These are phyloP conservation scores for Arthroderma sp. DNA, from an alignment of 2,329 filamentous ascomycete species.

Conservation along the genomic window DNA sequence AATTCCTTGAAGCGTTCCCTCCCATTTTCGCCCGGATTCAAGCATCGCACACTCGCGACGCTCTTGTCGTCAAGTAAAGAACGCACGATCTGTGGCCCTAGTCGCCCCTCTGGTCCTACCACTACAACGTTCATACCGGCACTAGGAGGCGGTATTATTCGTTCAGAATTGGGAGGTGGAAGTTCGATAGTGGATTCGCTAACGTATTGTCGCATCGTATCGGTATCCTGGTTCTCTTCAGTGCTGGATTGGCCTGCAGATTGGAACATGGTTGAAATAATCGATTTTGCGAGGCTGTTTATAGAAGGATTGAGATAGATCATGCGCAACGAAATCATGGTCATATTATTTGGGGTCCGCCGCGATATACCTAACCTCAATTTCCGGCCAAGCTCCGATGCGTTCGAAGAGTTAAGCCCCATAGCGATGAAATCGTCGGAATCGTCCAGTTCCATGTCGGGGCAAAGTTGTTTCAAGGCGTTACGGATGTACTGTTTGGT, in stretches of 20 bases:
- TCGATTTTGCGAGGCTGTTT: background rate
- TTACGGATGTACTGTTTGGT: background rate
- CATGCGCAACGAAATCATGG: background rate
- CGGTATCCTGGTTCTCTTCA: background rate
- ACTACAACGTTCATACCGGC: background rate
- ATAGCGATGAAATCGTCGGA: constrained; percentile 10
- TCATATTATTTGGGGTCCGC: background rate
- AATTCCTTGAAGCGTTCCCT: background rate
- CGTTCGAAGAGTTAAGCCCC: constrained; percentile 14
- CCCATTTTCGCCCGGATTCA: background rate
- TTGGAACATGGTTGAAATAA: background rate
- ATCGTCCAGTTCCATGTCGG: background rate
- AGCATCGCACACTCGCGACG: background rate
- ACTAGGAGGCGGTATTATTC: too few species aligned
- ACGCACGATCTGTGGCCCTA: background rate
- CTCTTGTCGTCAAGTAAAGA: background rate
- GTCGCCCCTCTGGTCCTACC: background rate
- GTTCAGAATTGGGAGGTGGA: background rate
- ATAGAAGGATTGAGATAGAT: background rate
- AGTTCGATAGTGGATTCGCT: background rate
- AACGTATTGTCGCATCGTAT: background rate
- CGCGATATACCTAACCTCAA: background rate
- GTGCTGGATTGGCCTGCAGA: background rate
- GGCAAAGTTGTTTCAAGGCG: background rate
- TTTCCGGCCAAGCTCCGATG: background rate